phyloP scores from a whole-genome alignment of 805 yeast genomes.

The Teunomyces kruisii region DNA sequence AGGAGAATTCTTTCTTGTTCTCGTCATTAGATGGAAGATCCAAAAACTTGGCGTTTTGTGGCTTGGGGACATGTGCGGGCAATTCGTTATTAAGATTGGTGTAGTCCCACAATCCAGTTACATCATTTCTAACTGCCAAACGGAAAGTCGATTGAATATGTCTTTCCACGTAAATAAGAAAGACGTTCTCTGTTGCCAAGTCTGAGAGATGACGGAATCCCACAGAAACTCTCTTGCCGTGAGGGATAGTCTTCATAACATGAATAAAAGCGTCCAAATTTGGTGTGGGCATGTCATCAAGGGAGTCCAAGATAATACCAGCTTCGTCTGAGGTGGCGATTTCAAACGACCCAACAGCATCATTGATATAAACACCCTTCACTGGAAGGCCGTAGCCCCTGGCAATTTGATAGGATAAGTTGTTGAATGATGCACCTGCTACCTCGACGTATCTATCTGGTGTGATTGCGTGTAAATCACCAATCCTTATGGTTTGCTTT shows the following conservation, averaged over 20 bases:
- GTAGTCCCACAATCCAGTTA: slow-evolving; percentile 58
- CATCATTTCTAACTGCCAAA: slow-evolving; percentile 60
- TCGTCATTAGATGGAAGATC: slow-evolving; percentile 62
- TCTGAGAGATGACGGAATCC: slow-evolving; percentile 78
- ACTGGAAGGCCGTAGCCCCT: slow-evolving; percentile 82
- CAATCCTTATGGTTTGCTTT: slow-evolving; percentile 53
- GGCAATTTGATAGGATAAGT: slow-evolving; percentile 85
- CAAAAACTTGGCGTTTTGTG: slow-evolving; percentile 67
- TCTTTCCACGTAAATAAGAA: slow-evolving; percentile 73
- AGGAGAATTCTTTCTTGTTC: slow-evolving; percentile 45
- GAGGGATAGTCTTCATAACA: slow-evolving; percentile 77
- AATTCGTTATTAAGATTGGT: slow-evolving; percentile 52
- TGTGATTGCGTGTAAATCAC: slow-evolving; percentile 77
- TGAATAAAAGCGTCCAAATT: slow-evolving; percentile 72
- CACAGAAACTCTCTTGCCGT: slow-evolving; percentile 66
- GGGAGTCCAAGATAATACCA: slow-evolving; percentile 80
- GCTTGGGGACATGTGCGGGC: slow-evolving; percentile 49
- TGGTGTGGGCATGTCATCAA: slow-evolving; percentile 75
- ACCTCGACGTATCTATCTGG: slow-evolving; percentile 80
- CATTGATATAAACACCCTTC: slow-evolving; percentile 75
- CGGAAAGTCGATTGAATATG: slow-evolving; percentile 80
- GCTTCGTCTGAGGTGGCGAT: slow-evolving; percentile 51
- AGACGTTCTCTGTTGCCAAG: slow-evolving; percentile 67
- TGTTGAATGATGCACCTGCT: slow-evolving; percentile 84
- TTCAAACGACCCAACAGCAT: slow-evolving; percentile 75